These are phyloP conservation scores for Bassia scoparia DNA, from an alignment of 148 eudicot genomes.

Conservation along the genomic window DNA sequence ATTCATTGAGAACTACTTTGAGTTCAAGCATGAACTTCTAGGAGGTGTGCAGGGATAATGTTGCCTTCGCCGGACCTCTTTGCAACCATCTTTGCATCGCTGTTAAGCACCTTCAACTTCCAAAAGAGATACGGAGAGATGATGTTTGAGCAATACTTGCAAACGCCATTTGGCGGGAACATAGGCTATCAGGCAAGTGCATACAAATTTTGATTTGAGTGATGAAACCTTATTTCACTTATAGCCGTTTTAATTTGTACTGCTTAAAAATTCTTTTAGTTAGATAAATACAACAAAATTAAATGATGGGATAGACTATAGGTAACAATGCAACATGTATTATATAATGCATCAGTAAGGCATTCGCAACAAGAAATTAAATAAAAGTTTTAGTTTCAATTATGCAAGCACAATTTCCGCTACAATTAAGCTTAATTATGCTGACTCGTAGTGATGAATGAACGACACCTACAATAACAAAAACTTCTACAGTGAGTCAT, in stretches of 20 bases:
- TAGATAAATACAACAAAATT: neutral
- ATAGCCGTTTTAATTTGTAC: conserved; percentile 4
- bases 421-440: too few species aligned
- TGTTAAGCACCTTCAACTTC: conserved; percentile 65
- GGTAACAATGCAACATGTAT: too few species aligned
- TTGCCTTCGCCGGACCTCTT: conserved; percentile 40
- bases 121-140: too few species aligned
- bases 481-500: too few species aligned
- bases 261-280: neutral
- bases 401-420: too few species aligned
- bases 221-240: neutral
- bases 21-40: conserved; percentile 51
- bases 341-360: too few species aligned
- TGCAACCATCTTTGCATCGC: conserved; percentile 54
- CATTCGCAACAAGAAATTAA: neutral
- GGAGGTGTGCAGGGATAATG: conserved; percentile 46
- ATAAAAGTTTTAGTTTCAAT: neutral
- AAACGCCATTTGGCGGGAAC: neutral
- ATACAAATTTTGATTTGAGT: conserved; percentile 12
- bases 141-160: neutral
- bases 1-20: conserved; percentile 44
- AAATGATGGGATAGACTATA: neutral
- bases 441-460: too few species aligned
- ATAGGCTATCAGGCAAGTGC: neutral
- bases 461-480: too few species aligned